Evolutionary conservation across 2,329 filamentous ascomycete genomes (phyloP).

Genomic region (Drechslerella coelobrocha): DNA sequence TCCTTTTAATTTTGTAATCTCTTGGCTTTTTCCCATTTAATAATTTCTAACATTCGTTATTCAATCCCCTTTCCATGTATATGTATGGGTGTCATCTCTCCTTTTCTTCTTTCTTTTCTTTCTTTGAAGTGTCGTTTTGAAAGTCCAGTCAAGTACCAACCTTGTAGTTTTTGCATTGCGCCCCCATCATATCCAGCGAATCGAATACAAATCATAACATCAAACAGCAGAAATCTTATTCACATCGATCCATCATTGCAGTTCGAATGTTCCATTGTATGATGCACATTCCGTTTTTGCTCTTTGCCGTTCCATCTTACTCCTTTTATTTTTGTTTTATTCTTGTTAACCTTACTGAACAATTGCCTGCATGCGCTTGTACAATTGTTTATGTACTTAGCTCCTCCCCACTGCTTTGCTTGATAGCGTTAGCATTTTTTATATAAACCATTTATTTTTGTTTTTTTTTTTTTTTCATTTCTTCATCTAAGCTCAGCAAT

Average conservation of each 20-base stretch:
- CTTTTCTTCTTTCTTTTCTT: constrained; percentile 4
- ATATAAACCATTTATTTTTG: constrained; percentile 4
- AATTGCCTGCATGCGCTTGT: background rate
- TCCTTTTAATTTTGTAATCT: constrained; percentile 38
- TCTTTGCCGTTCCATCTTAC: constrained; percentile 12
- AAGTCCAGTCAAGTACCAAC: constrained; percentile 1
- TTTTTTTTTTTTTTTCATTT: too few relatives aligned
- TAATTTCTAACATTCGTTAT: constrained; percentile 8
- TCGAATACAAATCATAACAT: constrained; percentile 8
- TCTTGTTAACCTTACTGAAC: background rate
- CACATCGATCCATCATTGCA: background rate
- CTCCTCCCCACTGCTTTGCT: background rate
- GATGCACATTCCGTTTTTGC: constrained; percentile 17
- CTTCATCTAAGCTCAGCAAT: background rate
- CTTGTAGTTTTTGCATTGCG: constrained; percentile 6
- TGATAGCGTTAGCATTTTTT: constrained; percentile 8
- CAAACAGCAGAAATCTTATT: constrained; percentile 21
- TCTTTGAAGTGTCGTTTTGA: constrained; percentile 1
- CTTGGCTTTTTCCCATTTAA: constrained; percentile 12
- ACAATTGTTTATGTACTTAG: background rate
- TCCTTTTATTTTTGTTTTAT: constrained; percentile 7
- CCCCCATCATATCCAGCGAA: constrained; percentile 5
- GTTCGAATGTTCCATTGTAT: constrained; percentile 19
- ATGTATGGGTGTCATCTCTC: constrained; percentile 20
- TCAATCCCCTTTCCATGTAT: constrained; percentile 13